Evolutionary conservation across 192 early-diverging fungal species (phyloP), one percentile per base, ranked within the genome.

Genomic region (Phycomyces blakesleeanus): DNA sequence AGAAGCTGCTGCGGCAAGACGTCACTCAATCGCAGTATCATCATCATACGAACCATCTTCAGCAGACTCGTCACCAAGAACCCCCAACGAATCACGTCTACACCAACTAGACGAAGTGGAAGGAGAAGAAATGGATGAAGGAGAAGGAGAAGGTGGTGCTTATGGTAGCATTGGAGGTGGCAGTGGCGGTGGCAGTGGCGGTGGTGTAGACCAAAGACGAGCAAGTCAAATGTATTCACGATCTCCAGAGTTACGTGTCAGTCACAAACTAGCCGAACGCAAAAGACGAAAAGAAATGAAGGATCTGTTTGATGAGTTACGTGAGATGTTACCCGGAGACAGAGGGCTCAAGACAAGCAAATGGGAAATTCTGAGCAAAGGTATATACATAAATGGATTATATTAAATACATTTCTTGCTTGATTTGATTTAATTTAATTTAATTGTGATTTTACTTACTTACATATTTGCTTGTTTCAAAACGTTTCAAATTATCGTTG

Each of bases 231-330:
- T 54, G 58, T 88, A 89, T 64, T 80, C 85, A 3, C 77, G 87
- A 7, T 80, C 85, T 1, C 89, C 90, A 22, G 90, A 94, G 64
- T 73, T 94, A 29, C 78, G 91, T 42, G 85, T 93, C 15, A 85
- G 83, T 53, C 92, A 94, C 75, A 94, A 94, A 69, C 69, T 94
- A 27, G 92, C 92, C 9, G 92, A 94, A 61, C 78, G 92, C 41
- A 91, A 91, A 59, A 82, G 92, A 20, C 83, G 92, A 55, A 90
- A 84, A 55, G 92, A 94, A 63, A 93, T 94, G 89, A 94, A 94
- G 68, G 87, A 90, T 21, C 74, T 94, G 18, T 94, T 94, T 86
- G 92, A 94, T 74, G 86, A 89, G 37, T 75, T 94, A 16, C 78
- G 88, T 57, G 86, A 85, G 51, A 73, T 83, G 16, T 76, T 94